Percentiles rank a stretch among this genome's conserved stretches.
Evolutionary conservation across 2,329 filamentous ascomycete species (phyloP).

Genomic region (Penicillium vulpinum): DNA sequence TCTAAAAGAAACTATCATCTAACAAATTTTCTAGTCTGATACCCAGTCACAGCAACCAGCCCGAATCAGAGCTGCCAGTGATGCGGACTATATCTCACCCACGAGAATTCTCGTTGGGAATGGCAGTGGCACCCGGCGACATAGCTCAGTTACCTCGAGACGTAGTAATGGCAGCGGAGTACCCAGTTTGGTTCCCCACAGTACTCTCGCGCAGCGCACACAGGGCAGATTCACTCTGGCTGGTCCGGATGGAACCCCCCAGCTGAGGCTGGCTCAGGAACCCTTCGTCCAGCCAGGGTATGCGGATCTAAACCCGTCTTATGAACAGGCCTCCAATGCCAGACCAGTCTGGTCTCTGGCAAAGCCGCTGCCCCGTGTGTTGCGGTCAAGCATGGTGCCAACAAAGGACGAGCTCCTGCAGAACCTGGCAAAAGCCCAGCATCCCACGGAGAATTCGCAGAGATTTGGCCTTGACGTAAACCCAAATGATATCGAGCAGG

Average conservation of each 20-base stretch:
- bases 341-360: slow-evolving; percentile 57
- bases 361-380: slow-evolving; percentile 55
- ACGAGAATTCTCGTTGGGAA: slow-evolving; percentile 9
- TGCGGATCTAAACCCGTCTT: slow-evolving; percentile 54
- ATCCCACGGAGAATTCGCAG: slow-evolving; percentile 35
- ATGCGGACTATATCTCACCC: slow-evolving; percentile 18
- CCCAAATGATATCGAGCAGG: slow-evolving; percentile 47
- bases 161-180: slow-evolving; percentile 19
- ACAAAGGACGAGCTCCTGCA: slow-evolving; percentile 43
- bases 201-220: slow-evolving; percentile 30
- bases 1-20: background rate
- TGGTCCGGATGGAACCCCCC: slow-evolving; percentile 34
- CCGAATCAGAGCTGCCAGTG: slow-evolving; percentile 6
- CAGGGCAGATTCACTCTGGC: slow-evolving; percentile 34
- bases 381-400: slow-evolving; percentile 56
- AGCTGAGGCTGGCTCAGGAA: slow-evolving; percentile 38
- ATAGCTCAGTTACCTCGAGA: slow-evolving; percentile 23
- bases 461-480: slow-evolving; percentile 40
- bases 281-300: slow-evolving; percentile 57
- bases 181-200: slow-evolving; percentile 27
- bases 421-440: slow-evolving; percentile 30
- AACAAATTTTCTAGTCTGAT: slow-evolving; percentile 10
- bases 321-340: slow-evolving; percentile 52
- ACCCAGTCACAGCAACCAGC: background rate
- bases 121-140: slow-evolving; percentile 17